These are phyloP conservation scores for Clitopilus hobsonii DNA, from an alignment of 768 basidiomycete genomes.

Conservation along the genomic window DNA sequence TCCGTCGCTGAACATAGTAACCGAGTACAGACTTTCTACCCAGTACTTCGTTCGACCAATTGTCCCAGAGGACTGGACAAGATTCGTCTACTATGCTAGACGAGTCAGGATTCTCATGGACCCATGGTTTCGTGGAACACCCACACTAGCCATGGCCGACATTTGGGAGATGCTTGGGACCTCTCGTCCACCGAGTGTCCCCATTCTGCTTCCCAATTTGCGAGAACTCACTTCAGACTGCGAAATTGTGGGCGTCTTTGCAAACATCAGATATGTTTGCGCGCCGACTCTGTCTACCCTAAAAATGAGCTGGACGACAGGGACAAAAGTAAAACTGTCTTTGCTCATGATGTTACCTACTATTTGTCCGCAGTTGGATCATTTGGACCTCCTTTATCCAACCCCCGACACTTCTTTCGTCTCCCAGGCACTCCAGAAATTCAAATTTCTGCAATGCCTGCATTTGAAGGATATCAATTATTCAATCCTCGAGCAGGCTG, in stretches of 20 bases:
- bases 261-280: not conserved
- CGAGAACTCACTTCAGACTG: not conserved
- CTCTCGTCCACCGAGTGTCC: not conserved
- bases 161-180: not conserved
- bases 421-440: not conserved
- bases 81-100: not conserved
- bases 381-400: not conserved
- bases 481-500: not conserved
- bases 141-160: not conserved
- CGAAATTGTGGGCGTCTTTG: not conserved
- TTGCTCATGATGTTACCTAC: not conserved
- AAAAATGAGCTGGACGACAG: no score
- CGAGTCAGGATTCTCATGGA: not conserved
- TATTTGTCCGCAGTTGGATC: not conserved
- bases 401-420: not conserved
- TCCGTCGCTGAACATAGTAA: not conserved
- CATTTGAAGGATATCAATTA: not conserved
- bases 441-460: not conserved
- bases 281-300: not conserved
- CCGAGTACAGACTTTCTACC: not conserved
- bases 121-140: not conserved
- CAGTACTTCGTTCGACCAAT: not conserved
- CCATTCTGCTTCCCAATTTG: not conserved
- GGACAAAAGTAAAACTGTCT: not conserved
- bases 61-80: not conserved